phyloP scores from a whole-genome alignment of 805 yeast species.

The Nakazawaea ernobii region DNA sequence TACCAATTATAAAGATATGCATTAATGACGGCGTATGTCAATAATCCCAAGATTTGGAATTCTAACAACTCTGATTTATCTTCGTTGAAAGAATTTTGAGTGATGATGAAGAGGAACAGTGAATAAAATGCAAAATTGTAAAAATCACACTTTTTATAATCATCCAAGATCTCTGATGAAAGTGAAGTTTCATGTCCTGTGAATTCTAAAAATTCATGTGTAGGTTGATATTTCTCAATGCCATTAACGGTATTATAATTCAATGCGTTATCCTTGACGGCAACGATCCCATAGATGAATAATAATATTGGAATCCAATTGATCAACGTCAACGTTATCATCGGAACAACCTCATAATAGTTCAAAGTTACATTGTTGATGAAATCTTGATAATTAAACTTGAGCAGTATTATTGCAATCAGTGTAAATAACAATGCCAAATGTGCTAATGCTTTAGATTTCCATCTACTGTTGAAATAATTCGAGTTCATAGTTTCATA shows the following conservation, averaged over 20 bases:
- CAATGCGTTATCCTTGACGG: slow-evolving; percentile 7
- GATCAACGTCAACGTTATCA: neutral
- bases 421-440: neutral
- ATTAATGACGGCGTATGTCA: slow-evolving; percentile 3
- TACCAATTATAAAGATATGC: slow-evolving; percentile 8
- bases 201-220: slow-evolving; percentile 7
- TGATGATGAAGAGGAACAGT: slow-evolving; percentile 7
- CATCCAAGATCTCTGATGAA: slow-evolving; percentile 3
- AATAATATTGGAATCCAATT: slow-evolving; percentile 5
- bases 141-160: slow-evolving; percentile 9
- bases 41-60: slow-evolving; percentile 1
- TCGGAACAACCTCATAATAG: neutral
- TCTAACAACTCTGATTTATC: neutral
- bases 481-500: neutral
- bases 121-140: slow-evolving; percentile 9
- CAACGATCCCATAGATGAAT: slow-evolving; percentile 2
- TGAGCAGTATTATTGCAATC: neutral
- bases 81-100: slow-evolving; percentile 3
- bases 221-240: slow-evolving; percentile 7
- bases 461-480: slow-evolving; percentile 6
- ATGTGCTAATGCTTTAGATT: neutral
- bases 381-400: neutral
- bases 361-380: neutral
- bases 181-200: slow-evolving; percentile 3
- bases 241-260: slow-evolving; percentile 6